phyloP scores from a whole-genome alignment of 768 basidiomycete genomes.

The Macrolepiota fuliginosa region DNA sequence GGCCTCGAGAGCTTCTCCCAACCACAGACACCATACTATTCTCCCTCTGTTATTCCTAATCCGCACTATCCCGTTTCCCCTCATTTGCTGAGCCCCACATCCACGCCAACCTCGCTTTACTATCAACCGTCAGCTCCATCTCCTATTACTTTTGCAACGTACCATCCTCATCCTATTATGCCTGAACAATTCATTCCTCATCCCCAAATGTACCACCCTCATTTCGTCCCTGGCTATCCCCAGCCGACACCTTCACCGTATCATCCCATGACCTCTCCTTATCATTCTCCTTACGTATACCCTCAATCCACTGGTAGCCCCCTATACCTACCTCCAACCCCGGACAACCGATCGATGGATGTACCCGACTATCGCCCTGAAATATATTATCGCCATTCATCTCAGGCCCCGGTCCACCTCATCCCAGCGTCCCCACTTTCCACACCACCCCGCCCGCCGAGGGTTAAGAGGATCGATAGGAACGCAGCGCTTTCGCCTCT shows the following conservation, averaged over 20 bases:
- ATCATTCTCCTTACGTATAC: constrained; percentile 2
- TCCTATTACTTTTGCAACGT: neutral
- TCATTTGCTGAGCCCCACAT: neutral
- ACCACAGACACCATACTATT: neutral
- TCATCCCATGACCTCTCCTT: constrained; percentile 1
- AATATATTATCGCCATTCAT: neutral
- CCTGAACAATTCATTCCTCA: neutral
- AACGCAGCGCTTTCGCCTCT: neutral
- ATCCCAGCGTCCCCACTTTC: neutral
- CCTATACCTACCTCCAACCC: neutral
- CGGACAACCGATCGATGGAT: neutral
- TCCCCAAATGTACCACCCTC: neutral
- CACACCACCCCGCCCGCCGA: neutral
- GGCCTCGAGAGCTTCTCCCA: neutral
- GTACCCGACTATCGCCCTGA: neutral
- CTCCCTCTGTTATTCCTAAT: neutral
- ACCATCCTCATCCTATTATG: neutral
- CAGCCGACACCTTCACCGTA: neutral
- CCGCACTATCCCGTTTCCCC: neutral
- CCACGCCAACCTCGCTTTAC: neutral
- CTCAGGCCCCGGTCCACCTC: neutral
- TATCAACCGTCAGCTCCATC: neutral
- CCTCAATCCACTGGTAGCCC: neutral
- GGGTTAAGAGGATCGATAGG: constrained; percentile 4
- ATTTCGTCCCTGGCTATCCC: neutral